These are phyloP conservation scores for Lepidium africanum DNA, from an alignment of 345 rosid genomes.

Conservation along the genomic window DNA sequence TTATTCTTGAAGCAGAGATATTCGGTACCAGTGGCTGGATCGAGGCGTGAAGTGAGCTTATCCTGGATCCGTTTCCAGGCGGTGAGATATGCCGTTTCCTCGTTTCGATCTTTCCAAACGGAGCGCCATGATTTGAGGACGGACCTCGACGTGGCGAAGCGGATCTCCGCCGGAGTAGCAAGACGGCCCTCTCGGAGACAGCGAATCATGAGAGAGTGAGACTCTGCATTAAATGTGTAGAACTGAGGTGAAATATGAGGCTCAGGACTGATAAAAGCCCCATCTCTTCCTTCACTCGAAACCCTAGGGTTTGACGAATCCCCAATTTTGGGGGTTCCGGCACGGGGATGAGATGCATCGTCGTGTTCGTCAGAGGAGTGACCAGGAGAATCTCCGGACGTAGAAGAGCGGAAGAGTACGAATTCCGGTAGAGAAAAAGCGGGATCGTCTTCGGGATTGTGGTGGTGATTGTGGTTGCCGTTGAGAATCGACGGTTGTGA, in stretches of 20 bases:
- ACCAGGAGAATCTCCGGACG: conserved; percentile 51
- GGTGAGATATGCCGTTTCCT: conserved; percentile 94
- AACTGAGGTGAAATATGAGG: conserved; percentile 88
- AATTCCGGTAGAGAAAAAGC: conserved; percentile 56
- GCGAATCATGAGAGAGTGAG: conserved; percentile 90
- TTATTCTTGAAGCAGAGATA: conserved; percentile 91
- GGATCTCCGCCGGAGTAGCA: conserved; percentile 87
- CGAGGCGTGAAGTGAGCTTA: conserved; percentile 72
- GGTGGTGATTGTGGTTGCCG: conserved; percentile 13
- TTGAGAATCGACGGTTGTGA: conserved; percentile 44
- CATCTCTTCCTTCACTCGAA: conserved; percentile 12
- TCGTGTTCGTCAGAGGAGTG: conserved; percentile 52
- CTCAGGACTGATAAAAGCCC: conserved; percentile 58
- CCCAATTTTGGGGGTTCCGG: conserved; percentile 13
- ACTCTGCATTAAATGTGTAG: conserved; percentile 92
- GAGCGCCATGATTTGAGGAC: conserved; percentile 92
- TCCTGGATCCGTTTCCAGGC: conserved; percentile 99
- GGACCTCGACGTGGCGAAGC: conserved; percentile 63
- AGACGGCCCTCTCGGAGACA: conserved; percentile 83
- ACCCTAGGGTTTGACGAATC: conserved; percentile 28
- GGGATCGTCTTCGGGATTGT: conserved; percentile 40
- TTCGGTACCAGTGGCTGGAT: conserved; percentile 62
- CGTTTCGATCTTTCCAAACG: conserved; percentile 97
- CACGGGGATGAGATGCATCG: conserved; percentile 27
- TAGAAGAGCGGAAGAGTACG: conserved; percentile 67